Percentiles rank a stretch among this genome's conserved stretches.
phyloP scores from a whole-genome alignment of 2,329 filamentous ascomycete species.

The Helotiales sp. region DNA sequence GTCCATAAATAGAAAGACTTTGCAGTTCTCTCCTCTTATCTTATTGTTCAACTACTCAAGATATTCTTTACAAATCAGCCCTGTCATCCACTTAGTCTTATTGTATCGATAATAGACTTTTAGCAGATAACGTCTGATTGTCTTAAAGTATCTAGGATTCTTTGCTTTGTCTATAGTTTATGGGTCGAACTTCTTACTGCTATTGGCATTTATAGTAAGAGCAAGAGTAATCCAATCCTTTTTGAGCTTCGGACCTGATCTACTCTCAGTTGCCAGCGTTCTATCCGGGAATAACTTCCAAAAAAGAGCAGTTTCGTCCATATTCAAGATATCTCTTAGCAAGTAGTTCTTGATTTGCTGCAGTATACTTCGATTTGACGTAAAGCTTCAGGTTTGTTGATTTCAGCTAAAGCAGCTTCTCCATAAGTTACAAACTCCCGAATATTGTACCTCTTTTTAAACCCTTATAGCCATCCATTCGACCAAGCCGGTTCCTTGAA shows the following conservation, averaged over 20 bases:
- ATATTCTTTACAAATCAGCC: constrained; percentile 3
- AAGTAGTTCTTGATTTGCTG: no score
- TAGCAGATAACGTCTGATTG: background rate
- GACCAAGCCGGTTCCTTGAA: background rate
- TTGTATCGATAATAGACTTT: constrained; percentile 6
- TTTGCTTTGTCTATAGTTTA: constrained; percentile 8
- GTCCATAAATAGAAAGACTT: constrained; percentile 1
- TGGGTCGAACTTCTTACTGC: background rate
- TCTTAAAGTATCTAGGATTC: constrained; percentile 6
- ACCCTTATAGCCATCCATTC: constrained; percentile 7
- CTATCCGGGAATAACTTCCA: background rate
- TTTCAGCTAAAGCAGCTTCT: background rate
- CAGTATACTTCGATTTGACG: no score
- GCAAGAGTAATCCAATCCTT: constrained; percentile 6
- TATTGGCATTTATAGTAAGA: background rate
- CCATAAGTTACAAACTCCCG: constrained; percentile 3
- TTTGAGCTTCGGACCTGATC: constrained; percentile 1
- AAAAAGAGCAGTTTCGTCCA: no score
- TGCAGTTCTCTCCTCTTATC: constrained; percentile 1
- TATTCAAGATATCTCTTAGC: no score
- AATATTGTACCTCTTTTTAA: constrained; percentile 11
- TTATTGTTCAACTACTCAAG: constrained; percentile 6
- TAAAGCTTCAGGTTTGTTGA: background rate
- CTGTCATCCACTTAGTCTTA: constrained; percentile 13
- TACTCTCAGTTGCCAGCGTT: background rate